A percentile compares a stretch with the other conserved stretches of the same genome.
phyloP scores from a whole-genome alignment of 768 basidiomycete genomes.

The Auriscalpium vulgare region DNA sequence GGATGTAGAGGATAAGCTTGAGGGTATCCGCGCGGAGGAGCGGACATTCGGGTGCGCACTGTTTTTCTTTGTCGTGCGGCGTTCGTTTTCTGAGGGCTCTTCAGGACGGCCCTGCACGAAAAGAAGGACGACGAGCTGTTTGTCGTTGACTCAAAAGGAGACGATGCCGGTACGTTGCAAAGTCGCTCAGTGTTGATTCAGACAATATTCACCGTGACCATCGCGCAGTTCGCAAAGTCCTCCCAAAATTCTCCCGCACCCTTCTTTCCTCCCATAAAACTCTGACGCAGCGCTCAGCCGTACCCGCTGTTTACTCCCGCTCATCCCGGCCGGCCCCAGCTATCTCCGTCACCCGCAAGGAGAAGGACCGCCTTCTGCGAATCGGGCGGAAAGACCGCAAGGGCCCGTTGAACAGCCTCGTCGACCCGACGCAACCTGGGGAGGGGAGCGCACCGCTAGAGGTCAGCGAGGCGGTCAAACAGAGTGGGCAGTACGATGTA shows the following conservation, averaged over 20 bases:
- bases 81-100: neutral
- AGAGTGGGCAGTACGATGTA: conserved; percentile 59
- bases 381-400: conserved; percentile 67
- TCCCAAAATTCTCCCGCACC: conserved; percentile 46
- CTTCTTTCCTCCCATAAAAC: conserved; percentile 69
- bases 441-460: conserved; percentile 59
- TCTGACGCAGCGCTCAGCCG: conserved; percentile 77
- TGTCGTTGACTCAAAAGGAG: conserved; percentile 71
- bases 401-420: conserved; percentile 63
- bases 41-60: conserved; percentile 57
- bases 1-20: conserved; percentile 69
- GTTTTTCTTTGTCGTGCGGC: neutral
- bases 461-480: conserved; percentile 59
- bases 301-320: conserved; percentile 76
- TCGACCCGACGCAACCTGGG: conserved; percentile 62
- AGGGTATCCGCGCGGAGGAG: conserved; percentile 75
- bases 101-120: conserved; percentile 55
- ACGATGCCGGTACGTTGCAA: conserved; percentile 50
- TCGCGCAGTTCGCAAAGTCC: conserved; percentile 45
- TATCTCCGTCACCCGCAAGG: conserved; percentile 43
- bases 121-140: conserved; percentile 71
- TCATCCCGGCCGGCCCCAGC: conserved; percentile 29
- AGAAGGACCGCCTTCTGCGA: conserved; percentile 67
- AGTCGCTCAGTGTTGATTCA: neutral
- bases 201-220: neutral